Evolutionary conservation across 2,329 filamentous ascomycete genomes (phyloP).

Genomic region (Pseudohalonectria lignicola): DNA sequence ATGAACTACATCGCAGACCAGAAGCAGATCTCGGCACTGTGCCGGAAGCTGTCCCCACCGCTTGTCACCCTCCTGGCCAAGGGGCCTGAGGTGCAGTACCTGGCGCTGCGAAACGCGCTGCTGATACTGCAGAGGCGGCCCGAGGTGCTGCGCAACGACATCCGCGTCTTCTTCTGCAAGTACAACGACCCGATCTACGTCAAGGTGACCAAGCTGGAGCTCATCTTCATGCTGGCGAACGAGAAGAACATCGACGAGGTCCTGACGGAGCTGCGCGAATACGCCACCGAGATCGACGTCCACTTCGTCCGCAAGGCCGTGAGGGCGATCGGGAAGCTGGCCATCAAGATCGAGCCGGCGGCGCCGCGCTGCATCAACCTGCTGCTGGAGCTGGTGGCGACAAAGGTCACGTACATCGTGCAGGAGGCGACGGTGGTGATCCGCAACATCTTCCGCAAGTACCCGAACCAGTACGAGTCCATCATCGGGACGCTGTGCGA

Average conservation of each 20-base stretch:
- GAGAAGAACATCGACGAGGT: conserved; percentile 95
- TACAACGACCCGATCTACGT: conserved; percentile 99
- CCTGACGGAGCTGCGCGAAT: conserved; percentile 85
- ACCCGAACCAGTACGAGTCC: conserved; percentile 96
- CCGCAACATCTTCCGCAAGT: conserved; percentile 97
- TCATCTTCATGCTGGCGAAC: conserved; percentile 97
- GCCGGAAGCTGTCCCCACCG: conserved; percentile 87
- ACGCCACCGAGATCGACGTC: conserved; percentile 96
- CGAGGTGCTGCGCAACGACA: conserved; percentile 90
- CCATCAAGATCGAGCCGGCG: conserved; percentile 96
- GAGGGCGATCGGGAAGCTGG: conserved; percentile 91
- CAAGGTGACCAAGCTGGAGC: conserved; percentile 95
- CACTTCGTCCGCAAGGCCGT: conserved; percentile 98
- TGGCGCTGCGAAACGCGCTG: conserved; percentile 85
- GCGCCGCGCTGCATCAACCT: conserved; percentile 86
- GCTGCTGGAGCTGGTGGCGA: conserved; percentile 83
- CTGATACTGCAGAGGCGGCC: conserved; percentile 87
- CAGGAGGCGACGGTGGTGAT: conserved; percentile 98
- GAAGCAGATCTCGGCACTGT: conserved; percentile 76
- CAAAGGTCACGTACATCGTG: conserved; percentile 98
- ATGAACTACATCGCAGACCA: conserved; percentile 98
- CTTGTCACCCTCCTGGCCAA: conserved; percentile 92
- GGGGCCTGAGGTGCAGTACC: conserved; percentile 95
- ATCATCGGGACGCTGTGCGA: conserved; percentile 95
- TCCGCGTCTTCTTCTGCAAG: conserved; percentile 98